Percentiles rank a stretch among this genome's conserved stretches.
phyloP scores from a whole-genome alignment of 345 rosid species.

The Aegle marmelos region DNA sequence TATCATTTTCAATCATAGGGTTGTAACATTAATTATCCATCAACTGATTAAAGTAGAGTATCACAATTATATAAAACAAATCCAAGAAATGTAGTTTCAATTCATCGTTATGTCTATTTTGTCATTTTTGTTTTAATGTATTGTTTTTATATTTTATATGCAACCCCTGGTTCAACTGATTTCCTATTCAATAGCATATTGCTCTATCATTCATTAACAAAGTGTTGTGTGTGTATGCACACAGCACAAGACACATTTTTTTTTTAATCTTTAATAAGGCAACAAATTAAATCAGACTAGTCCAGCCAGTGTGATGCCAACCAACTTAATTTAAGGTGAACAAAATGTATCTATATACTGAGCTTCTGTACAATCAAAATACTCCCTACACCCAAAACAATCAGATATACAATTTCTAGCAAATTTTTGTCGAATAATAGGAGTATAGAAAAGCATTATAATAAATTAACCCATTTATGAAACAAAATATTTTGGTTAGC shows the following conservation, averaged over 20 bases:
- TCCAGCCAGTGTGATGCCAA: neutral
- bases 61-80: neutral
- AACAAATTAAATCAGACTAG: neutral
- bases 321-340: neutral
- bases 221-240: neutral
- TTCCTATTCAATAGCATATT: neutral
- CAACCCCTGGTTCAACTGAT: neutral
- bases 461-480: neutral
- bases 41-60: neutral
- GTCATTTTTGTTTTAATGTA: neutral
- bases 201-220: neutral
- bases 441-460: neutral
- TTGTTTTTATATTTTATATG: neutral
- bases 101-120: neutral
- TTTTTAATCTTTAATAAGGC: neutral
- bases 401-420: neutral
- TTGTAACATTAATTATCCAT: neutral
- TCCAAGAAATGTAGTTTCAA: neutral
- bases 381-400: neutral
- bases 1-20: neutral
- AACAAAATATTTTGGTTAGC: neutral
- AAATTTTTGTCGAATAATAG: neutral
- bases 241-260: too few species aligned
- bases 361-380: neutral
- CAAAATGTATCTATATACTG: neutral